Evolutionary conservation across 164 flowering plant genomes (phyloP), one percentile per base, ranked within the genome.

Genomic region (Nelumbo lutea): DNA sequence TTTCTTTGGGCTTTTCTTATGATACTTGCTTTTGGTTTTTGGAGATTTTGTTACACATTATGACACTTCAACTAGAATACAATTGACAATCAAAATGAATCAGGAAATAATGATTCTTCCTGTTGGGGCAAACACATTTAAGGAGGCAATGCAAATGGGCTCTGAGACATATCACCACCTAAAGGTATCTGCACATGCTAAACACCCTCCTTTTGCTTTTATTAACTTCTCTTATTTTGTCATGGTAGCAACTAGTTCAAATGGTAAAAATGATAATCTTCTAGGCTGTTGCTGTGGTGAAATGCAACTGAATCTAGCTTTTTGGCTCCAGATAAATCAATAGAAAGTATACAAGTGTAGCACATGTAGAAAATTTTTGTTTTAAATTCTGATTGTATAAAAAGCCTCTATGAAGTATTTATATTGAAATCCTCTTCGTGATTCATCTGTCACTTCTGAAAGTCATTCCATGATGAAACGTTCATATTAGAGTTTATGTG

Each of bases 31-130:
- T 27, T 27, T 27, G 27, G 27, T 27, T 27, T 27, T 27, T 27
- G 27, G 27, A 27, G 27, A 27, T 27, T 27, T 27, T 27, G 27
- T 27, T 27, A 27, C 27, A 27, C 27, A 27, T 27, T 27, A 27
- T 9, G 42, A 42, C 11, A 4, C 10, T 48, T 2, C 11, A 40
- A 57, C 38, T 40, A 9, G 5, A 57, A 9, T 47, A 41, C 57
- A 50, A 64, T 59, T 67, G 68, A 66, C 71, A 63, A 6, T 70
- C 64, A 47, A 64, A 67, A 59, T 75, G 9, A 64, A 63, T 73
- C 83, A 96, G 98, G 98, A 87, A 73, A 88, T 96, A 61, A 88
- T 88, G 97, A 84, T 96, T 83, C 86, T 93, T 51, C 99, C 99
- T 59, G 76, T 79, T 77, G 96, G 98, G 48, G 96, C 98, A 42